These are phyloP conservation scores for Lobulomyces angularis DNA, from an alignment of 192 early-diverging fungal species.

Conservation along the genomic window DNA sequence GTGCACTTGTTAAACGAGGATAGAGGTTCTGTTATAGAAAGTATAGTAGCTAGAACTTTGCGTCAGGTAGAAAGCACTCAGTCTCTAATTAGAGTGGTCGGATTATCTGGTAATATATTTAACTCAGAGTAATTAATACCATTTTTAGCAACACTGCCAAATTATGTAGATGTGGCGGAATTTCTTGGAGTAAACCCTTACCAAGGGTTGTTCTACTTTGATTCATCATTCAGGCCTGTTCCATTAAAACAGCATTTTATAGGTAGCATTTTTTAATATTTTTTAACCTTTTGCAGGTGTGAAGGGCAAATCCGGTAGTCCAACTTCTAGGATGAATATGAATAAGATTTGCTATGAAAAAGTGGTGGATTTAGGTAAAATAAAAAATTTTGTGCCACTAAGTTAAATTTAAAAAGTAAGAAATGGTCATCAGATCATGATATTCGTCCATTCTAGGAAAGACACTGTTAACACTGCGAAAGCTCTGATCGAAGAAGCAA, in stretches of 20 bases:
- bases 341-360: slow-evolving; percentile 82
- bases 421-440: slow-evolving; percentile 93
- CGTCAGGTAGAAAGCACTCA: slow-evolving; percentile 86
- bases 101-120: too few species aligned
- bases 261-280: too few species aligned
- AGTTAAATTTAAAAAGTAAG: slow-evolving; percentile 55
- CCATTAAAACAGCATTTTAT: slow-evolving; percentile 95
- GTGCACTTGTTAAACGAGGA: slow-evolving; percentile 95
- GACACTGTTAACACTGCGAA: slow-evolving; percentile 93
- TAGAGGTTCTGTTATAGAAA: slow-evolving; percentile 92
- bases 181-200: slow-evolving; percentile 90
- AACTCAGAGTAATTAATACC: too few species aligned
- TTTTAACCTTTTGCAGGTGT: too few species aligned
- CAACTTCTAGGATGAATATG: slow-evolving; percentile 49
- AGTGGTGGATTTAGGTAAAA: slow-evolving; percentile 14
- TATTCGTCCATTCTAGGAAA: slow-evolving; percentile 97
- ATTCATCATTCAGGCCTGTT: slow-evolving; percentile 84
- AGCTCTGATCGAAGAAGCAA: slow-evolving; percentile 61
- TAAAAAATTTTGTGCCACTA: slow-evolving; percentile 6
- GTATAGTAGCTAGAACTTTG: slow-evolving; percentile 85
- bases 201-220: slow-evolving; percentile 94
- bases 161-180: slow-evolving; percentile 87
- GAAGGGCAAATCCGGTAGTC: slow-evolving; percentile 73
- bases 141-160: slow-evolving; percentile 93
- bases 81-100: slow-evolving; percentile 67